Evolutionary conservation across 345 rosid genomes (phyloP).

Genomic region (Turritis glabra): DNA sequence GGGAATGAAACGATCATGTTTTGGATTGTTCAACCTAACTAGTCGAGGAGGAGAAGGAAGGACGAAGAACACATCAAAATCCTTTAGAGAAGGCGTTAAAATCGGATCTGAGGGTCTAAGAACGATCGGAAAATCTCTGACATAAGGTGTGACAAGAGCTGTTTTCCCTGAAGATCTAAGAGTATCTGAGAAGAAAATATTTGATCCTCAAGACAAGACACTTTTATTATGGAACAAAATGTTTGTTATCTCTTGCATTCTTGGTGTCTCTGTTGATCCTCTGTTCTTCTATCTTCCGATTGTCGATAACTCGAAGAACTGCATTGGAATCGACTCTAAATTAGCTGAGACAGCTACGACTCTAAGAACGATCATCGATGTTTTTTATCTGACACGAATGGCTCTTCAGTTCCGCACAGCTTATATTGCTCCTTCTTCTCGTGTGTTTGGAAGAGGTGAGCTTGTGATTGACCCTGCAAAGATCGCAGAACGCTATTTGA

Average conservation of each 20-base stretch:
- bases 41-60: neutral
- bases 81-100: neutral
- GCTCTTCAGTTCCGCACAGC: slow-evolving; percentile 2
- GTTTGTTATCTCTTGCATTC: neutral
- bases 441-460: neutral
- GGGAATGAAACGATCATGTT: neutral
- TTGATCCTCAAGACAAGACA: slow-evolving; percentile 5
- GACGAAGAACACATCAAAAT: neutral
- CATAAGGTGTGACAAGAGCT: neutral
- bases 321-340: neutral
- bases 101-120: neutral
- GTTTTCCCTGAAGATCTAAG: neutral
- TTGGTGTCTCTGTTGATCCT: slow-evolving; percentile 2
- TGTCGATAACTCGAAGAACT: neutral
- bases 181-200: neutral
- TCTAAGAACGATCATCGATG: neutral
- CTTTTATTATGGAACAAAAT: neutral
- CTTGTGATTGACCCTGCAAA: neutral
- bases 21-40: neutral
- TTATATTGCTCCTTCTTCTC: slow-evolving; percentile 7
- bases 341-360: neutral
- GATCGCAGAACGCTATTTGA: neutral
- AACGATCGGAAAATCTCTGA: neutral
- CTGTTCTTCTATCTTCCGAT: neutral
- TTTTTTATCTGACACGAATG: neutral